phyloP scores from a whole-genome alignment of 257 asterid species.

The Verbascum thapsus region DNA sequence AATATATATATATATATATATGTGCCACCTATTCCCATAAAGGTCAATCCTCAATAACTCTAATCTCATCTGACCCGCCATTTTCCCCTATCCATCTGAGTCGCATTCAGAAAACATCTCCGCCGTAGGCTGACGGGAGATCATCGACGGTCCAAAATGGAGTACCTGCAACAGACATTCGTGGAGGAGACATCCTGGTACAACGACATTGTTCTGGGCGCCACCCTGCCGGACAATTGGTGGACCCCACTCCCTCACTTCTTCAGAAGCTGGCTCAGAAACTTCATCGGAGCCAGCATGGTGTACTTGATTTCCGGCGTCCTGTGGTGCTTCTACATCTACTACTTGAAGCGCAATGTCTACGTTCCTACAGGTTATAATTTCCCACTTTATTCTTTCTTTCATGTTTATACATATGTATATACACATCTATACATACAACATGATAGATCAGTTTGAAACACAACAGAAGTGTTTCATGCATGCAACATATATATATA shows the following conservation, averaged over 20 bases:
- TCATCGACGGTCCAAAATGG: constrained; percentile 32
- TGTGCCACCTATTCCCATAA: too few species aligned
- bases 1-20: too few species aligned
- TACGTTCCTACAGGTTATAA: constrained; percentile 88
- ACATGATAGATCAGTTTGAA: too few species aligned
- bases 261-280: constrained; percentile 78
- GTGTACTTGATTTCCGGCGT: constrained; percentile 68
- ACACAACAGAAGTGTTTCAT: too few species aligned
- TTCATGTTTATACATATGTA: not conserved
- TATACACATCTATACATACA: too few species aligned
- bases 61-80: constrained; percentile 2
- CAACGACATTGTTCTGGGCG: constrained; percentile 69
- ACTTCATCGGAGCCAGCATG: constrained; percentile 73
- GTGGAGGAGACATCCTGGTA: constrained; percentile 79
- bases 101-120: too few species aligned
- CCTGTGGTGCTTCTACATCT: constrained; percentile 80
- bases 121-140: constrained; percentile 11
- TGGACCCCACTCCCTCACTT: constrained; percentile 69
- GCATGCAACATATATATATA: too few species aligned
- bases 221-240: constrained; percentile 63
- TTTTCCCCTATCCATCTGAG: not conserved
- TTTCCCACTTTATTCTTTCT: not conserved
- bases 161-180: constrained; percentile 52
- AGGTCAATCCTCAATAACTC: not conserved
- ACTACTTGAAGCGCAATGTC: constrained; percentile 70